These are phyloP conservation scores for Cryptococcus sp. DNA, from an alignment of 1,284 basidiomycete genomes.

Conservation along the genomic window DNA sequence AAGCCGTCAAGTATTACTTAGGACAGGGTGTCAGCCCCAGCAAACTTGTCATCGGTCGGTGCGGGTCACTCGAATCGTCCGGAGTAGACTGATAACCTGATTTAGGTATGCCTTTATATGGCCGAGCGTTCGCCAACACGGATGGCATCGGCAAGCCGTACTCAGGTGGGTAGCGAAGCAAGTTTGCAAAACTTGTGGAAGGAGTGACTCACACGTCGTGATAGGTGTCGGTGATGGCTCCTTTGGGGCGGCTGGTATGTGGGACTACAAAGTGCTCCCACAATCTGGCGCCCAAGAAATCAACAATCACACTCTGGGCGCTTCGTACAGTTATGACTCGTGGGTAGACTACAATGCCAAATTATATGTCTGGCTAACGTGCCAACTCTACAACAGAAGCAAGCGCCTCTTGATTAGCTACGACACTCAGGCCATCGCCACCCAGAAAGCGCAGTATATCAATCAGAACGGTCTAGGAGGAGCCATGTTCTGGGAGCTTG, in stretches of 20 bases:
- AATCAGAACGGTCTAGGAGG: conserved; percentile 66
- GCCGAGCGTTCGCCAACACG: conserved; percentile 79
- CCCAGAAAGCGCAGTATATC: conserved; percentile 75
- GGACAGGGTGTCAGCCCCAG: conserved; percentile 66
- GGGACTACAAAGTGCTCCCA: conserved; percentile 74
- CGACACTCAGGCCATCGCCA: conserved; percentile 73
- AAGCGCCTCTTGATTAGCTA: conserved; percentile 67
- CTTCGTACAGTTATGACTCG: conserved; percentile 75
- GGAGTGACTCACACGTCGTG: neutral
- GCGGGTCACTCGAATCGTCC: conserved; percentile 29
- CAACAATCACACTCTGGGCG: conserved; percentile 72
- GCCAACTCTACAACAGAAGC: neutral
- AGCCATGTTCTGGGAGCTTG: conserved; percentile 74
- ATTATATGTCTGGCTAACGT: neutral
- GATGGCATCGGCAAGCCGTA: conserved; percentile 73
- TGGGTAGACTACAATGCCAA: conserved; percentile 24
- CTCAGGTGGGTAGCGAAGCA: conserved; percentile 55
- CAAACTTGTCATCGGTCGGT: conserved; percentile 74
- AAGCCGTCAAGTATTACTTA: conserved; percentile 68
- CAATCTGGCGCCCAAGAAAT: conserved; percentile 64
- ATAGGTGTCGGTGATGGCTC: conserved; percentile 64
- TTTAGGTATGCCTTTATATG: conserved; percentile 78
- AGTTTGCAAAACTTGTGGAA: neutral
- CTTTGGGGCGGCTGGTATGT: conserved; percentile 49
- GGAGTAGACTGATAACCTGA: neutral